These are phyloP conservation scores for Leptodontidium sp. DNA, from an alignment of 2,329 filamentous ascomycete genomes.

Conservation along the genomic window DNA sequence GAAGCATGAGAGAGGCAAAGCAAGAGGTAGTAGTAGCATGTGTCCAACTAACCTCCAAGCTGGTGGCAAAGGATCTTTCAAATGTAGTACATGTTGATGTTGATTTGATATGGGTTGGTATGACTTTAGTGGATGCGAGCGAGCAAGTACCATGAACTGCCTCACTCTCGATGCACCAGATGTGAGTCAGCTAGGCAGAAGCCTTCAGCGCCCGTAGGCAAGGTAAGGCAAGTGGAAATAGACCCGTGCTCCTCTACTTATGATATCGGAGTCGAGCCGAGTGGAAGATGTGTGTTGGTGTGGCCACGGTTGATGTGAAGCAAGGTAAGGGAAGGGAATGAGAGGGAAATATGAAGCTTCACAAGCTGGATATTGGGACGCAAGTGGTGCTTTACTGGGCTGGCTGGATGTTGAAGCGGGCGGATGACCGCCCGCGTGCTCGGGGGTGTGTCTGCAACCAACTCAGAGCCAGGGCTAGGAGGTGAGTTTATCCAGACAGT, in stretches of 20 bases:
- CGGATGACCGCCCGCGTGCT: no score
- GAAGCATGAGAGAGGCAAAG: not conserved
- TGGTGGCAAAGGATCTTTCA: not conserved
- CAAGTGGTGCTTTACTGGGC: no score
- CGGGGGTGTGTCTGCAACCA: no score
- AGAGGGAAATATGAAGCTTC: not conserved
- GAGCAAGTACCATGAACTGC: no score
- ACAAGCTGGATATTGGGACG: no score
- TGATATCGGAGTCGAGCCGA: not conserved
- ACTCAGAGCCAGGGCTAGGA: no score
- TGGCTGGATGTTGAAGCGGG: no score
- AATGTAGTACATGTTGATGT: not conserved
- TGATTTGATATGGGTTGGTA: not conserved
- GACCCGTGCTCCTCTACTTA: no score
- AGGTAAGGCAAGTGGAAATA: no score
- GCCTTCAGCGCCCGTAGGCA: not conserved
- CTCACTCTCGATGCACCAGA: no score
- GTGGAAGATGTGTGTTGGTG: not conserved
- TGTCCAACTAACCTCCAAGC: slow-evolving; percentile 9
- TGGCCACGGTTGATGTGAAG: not conserved
- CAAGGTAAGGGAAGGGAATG: not conserved
- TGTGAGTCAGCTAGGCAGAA: not conserved
- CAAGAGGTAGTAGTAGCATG: not conserved
- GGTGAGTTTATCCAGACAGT: no score
- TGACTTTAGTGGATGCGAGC: not conserved